Base-by-base conservation (phyloP, 805 yeast species). In the Monosporozyma aquatica region DNA sequence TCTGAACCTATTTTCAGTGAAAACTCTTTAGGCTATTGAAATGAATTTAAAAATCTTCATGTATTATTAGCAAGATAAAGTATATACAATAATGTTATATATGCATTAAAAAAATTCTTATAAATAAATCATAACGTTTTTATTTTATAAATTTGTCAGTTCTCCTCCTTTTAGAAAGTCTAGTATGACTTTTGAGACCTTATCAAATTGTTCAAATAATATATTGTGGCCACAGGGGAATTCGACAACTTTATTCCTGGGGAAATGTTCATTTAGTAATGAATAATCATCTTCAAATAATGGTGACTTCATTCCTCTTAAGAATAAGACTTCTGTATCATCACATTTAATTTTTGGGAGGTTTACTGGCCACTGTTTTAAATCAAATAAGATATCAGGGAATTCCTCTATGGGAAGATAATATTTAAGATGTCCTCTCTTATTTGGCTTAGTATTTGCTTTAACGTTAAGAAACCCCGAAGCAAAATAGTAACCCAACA, bases 1-100 rank as follows among this genome's bases (percentile, higher is more conserved):
- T 78, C 85, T 6, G 75, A 72, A 43, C 90, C 90, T 21, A 30
- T 38, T 29, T 26, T 27, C 22, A 38, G 36, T 28, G 28, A 29
- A 23, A 38, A 38, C 28, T 38, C 37, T 6, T 24, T 38, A 21
- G 37, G 37, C 5, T 38, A 21, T 22, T 34, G 20, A n/a, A 13
- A 9, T 20, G 7, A 33, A 21, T 25, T n/a, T n/a, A n/a, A n/a
- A n/a, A 25, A 14, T 40, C 17, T 36, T 23, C 26, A 23, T 44
- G 20, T 38, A 37, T 27, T n/a, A 17, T 21, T 33, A 32, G 15
- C 27, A 32, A 10, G 20, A 11, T 27, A 15, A 5, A 35, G 15
- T 11, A 24, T 11, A n/a, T n/a, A n/a, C n/a, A n/a, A n/a, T 18
- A 9, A n/a, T 6, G 6, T 8, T 35, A 6, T 24, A 21, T 35